A percentile compares a stretch with the other conserved stretches of the same genome.
Conservation (phyloP, 23 red algal genomes). For the Cyanidiococcus yangmingshanensis region DNA sequence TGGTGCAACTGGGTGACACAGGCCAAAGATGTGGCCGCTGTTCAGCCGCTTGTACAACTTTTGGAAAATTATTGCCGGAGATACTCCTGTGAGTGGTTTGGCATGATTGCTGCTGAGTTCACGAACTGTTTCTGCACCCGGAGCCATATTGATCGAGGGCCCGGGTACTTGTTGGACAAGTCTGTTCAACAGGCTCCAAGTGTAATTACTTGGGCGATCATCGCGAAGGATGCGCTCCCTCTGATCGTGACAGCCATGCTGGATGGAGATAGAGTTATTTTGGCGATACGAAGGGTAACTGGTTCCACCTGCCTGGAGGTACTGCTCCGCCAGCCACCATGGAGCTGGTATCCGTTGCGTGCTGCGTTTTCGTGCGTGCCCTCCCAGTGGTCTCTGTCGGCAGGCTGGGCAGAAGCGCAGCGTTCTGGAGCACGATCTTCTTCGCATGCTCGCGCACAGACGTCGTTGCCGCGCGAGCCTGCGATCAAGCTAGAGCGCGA, state of each 20-base stretch:
- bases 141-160: neutral
- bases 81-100: neutral
- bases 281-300: constrained; percentile 15
- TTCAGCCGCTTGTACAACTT: neutral
- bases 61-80: neutral
- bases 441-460: neutral
- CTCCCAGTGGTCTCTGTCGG: neutral
- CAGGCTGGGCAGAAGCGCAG: neutral
- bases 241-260: neutral
- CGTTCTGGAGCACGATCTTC: neutral
- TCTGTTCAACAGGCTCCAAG: neutral
- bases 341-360: neutral
- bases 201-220: neutral
- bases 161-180: neutral
- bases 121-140: neutral
- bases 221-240: neutral
- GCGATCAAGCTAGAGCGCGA: neutral
- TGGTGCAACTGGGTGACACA: neutral
- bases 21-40: neutral
- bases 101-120: neutral
- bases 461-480: neutral
- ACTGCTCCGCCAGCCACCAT: neutral
- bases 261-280: neutral
- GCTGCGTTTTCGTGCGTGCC: neutral
- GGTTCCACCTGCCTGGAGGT: neutral